A percentile compares a stretch with the other conserved stretches of the same genome.
Conservation (phyloP, 495 filamentous ascomycete genomes). For the Coniosporium apollinis region DNA sequence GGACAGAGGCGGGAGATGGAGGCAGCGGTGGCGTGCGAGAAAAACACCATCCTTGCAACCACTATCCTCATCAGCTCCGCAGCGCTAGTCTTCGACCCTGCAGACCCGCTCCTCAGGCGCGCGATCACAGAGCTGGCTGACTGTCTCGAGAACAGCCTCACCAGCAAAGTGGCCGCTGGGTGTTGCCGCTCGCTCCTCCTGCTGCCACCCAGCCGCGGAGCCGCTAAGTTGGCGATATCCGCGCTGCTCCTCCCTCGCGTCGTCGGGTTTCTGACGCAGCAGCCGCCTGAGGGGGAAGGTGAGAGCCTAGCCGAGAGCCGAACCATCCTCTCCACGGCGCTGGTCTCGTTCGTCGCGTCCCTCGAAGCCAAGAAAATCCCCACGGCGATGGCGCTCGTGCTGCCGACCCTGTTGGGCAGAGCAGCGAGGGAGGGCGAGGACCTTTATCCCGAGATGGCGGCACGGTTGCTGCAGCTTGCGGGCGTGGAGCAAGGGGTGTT, state of each 20-base stretch:
- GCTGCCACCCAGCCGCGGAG: slow-evolving; percentile 42
- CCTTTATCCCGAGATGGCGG: slow-evolving; percentile 52
- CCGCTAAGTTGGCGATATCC: slow-evolving; percentile 55
- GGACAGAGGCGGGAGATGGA: slow-evolving; percentile 72
- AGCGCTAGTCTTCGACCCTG: slow-evolving; percentile 49
- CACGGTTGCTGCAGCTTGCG: slow-evolving; percentile 64
- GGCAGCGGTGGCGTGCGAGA: slow-evolving; percentile 71
- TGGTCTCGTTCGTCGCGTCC: slow-evolving; percentile 49
- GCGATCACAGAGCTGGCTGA: slow-evolving; percentile 67
- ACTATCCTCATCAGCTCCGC: slow-evolving; percentile 80
- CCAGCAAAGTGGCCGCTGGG: slow-evolving; percentile 73
- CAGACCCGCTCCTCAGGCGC: slow-evolving; percentile 49
- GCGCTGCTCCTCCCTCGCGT: slow-evolving; percentile 61
- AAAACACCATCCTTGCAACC: slow-evolving; percentile 74
- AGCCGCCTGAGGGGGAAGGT: slow-evolving; percentile 45
- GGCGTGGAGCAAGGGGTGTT: slow-evolving; percentile 56
- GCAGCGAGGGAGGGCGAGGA: slow-evolving; percentile 35
- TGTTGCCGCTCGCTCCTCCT: slow-evolving; percentile 66
- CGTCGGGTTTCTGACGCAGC: slow-evolving; percentile 52
- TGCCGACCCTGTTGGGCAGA: slow-evolving; percentile 63
- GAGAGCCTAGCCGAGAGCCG: slow-evolving; percentile 61
- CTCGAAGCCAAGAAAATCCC: slow-evolving; percentile 33
- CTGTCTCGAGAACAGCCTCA: slow-evolving; percentile 63
- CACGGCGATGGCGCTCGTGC: slow-evolving; percentile 51
- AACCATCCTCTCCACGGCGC: slow-evolving; percentile 48